Base-by-base conservation (phyloP, 768 basidiomycete species). In the Suillus lakei region DNA sequence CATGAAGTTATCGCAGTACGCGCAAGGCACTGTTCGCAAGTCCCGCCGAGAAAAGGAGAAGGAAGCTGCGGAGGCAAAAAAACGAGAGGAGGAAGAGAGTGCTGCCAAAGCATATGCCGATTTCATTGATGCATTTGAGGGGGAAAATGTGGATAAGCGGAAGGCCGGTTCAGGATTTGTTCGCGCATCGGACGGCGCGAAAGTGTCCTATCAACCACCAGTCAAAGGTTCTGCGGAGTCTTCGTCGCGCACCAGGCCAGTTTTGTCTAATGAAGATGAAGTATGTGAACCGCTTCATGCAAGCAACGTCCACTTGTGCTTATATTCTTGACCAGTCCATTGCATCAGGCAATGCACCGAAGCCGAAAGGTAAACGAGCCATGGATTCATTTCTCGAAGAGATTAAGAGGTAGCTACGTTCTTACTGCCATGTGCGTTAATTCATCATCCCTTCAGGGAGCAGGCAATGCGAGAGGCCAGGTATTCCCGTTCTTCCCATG, bases 331-430 rank as follows among this genome's bases (percentile, higher is more conserved):
- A 38, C 53, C 60, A 90, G 85, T 82, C 84, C 0, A 85, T 86
- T n/a, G 89, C 92, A 28, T 87, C 90, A 16, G 65, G 75, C 28
- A 73, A 72, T 64, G 80, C 76, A 6, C 85, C 89, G 1, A 95
- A 89, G 74, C 90, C 93, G 0, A 98, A 95, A 75, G 98, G 98
- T 3, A 98, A 95, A 75, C 88, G 97, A 60, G 95, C 93, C 1
- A 99, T 99, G 95, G 96, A 98, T 77, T 79, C 90, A 2, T 99
- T 99, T 75, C 81, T 99, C 60, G 96, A 98, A 71, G 96, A 99
- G 80, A 94, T 99, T 65, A 99, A 99, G 80, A 87, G 87, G 97
- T 92, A 55, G 26, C 82, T 64, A 46, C 10, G 23, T 38, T 41
- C 15, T 10, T 60, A 23, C 60, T 68, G 13, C 9, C n/a, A 36